phyloP scores from a whole-genome alignment of 1,139 yeast species.

The Lipomyces yarrowii region DNA sequence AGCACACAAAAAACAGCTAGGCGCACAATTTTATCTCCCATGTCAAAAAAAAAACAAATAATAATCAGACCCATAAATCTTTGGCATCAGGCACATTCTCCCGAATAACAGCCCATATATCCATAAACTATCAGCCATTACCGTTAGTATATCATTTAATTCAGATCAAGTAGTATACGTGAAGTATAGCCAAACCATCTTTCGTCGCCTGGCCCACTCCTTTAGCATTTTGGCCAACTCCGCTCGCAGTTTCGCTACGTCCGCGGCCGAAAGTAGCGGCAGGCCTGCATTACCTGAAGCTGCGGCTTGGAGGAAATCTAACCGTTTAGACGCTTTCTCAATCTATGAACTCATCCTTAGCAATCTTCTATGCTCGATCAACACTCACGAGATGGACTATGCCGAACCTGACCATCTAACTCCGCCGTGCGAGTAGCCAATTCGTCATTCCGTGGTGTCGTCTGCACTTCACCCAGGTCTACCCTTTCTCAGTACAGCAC shows the following conservation, averaged over 20 bases:
- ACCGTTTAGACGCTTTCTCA: neutral
- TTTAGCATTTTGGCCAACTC: constrained; percentile 10
- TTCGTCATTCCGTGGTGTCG: constrained; percentile 8
- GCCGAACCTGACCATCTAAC: constrained; percentile 15
- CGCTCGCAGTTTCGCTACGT: constrained; percentile 3
- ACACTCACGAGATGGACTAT: neutral
- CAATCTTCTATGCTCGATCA: neutral
- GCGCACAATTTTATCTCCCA: neutral
- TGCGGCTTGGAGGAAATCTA: constrained; percentile 4
- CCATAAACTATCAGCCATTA: constrained; percentile 11
- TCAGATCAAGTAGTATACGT: neutral
- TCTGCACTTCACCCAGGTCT: constrained; percentile 19
- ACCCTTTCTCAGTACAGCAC: neutral
- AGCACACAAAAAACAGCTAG: neutral
- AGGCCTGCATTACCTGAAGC: neutral
- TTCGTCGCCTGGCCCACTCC: constrained; percentile 22
- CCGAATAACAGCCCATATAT: constrained; percentile 19
- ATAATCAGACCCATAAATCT: constrained; percentile 15
- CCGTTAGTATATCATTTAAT: neutral
- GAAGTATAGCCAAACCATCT: constrained; percentile 14
- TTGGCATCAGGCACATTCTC: constrained; percentile 17
- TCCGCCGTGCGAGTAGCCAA: constrained; percentile 8
- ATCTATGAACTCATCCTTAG: constrained; percentile 9
- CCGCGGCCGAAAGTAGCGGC: constrained; percentile 4
- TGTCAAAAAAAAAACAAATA: neutral